Evolutionary conservation across 345 rosid genomes (phyloP), one percentile per base, ranked within the genome.

Genomic region (Rhodomyrtus tomentosa): DNA sequence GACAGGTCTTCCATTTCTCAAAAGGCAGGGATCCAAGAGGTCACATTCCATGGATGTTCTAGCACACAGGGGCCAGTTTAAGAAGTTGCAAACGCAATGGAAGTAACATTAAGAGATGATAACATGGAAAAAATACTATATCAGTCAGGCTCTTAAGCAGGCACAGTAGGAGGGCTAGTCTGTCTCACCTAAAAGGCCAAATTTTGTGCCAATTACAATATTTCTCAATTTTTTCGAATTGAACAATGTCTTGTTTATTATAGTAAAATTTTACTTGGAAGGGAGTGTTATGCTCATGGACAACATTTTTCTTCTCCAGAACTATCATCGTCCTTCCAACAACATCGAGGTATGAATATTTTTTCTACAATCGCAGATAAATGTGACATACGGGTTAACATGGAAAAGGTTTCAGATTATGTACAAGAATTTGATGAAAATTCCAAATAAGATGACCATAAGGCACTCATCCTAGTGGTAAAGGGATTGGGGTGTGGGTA

Each of bases 261-360:
- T 4, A 54, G 72, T 50, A 45, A 55, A 29, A 84, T 32, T 56
- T 88, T 86, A 98, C 99, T 99, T 98, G 99, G 92, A 98, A 96
- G 80, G 93, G 94, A 87, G 90, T 54, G 83, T 87, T 92, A 87
- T 93, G 99, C 87, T 90, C 91, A 38, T 98, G 98, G 85, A 95
- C 96, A 10, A 89, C 92, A 84, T 94, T 98, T 85, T 91, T 92
- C 95, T 96, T 98, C 87, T 96, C 97, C 90, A 98, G 89, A 86
- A 96, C 99, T 81, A 95, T 89, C 87, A 98, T 98, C 52, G 99
- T 92, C 89, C 99, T 95, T 88, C 98, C 99, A 85, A 98, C 95
- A 24, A 94, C 95, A 92, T 98, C 99, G 83, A 98, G 98, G 92
- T 98, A 98, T 36, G 99, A 93, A 86, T 93, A 98, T 88, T 98